phyloP scores from a whole-genome alignment of 2,329 filamentous ascomycete species.

The Cladophialophora psammophila region DNA sequence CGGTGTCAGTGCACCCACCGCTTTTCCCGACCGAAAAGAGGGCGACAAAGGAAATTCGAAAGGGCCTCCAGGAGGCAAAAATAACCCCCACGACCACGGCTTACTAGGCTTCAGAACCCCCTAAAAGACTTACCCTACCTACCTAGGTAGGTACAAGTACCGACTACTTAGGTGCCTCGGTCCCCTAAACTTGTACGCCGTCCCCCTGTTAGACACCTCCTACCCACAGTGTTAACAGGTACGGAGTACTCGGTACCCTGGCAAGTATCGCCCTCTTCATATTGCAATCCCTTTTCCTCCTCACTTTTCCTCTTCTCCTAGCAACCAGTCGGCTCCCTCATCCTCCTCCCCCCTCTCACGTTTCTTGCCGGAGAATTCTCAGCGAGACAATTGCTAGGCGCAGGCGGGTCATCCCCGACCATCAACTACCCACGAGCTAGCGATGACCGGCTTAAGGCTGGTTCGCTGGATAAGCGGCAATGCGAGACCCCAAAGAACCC shows the following conservation, averaged over 20 bases:
- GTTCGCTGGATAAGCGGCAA: slow-evolving; percentile 26
- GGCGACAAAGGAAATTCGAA: slow-evolving; percentile 1
- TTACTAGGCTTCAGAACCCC: neutral
- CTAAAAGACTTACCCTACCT: neutral
- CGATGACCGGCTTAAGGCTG: slow-evolving; percentile 20
- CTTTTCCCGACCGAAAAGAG: neutral
- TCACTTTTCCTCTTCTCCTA: neutral
- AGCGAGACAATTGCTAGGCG: slow-evolving; percentile 6
- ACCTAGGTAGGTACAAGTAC: neutral
- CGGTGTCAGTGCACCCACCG: slow-evolving; percentile 17
- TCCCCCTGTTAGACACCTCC: too few species aligned
- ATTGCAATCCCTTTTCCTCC: neutral
- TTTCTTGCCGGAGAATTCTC: slow-evolving; percentile 20
- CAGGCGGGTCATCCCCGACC: slow-evolving; percentile 26
- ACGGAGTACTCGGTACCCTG: neutral
- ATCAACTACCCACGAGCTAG: slow-evolving; percentile 27
- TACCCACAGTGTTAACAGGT: too few species aligned
- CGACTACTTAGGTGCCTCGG: neutral
- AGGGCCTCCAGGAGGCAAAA: slow-evolving; percentile 7
- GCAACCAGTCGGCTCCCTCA: too few species aligned
- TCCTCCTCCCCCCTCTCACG: neutral
- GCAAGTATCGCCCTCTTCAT: neutral
- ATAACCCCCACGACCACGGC: neutral
- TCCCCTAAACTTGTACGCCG: neutral
- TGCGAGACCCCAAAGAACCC: slow-evolving; percentile 19